These are phyloP conservation scores for Neofusicoccum sp. DNA, from an alignment of 2,329 filamentous ascomycete species.

Conservation along the genomic window DNA sequence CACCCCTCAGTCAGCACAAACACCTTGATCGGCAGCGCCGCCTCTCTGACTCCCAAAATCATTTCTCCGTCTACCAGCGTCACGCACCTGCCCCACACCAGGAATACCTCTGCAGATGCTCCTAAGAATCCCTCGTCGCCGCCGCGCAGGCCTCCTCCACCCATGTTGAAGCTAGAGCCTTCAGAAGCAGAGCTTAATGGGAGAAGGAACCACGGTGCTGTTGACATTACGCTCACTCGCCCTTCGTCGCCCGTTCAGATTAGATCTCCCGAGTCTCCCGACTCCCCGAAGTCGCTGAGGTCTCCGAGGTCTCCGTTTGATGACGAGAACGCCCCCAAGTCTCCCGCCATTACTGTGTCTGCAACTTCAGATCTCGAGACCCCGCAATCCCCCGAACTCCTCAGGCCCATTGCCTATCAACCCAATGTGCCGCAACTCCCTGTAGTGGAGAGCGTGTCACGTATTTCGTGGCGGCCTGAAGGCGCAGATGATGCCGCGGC, in stretches of 20 bases:
- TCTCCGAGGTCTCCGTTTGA: background rate
- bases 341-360: background rate
- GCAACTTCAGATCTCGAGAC: background rate
- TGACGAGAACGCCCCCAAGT: background rate
- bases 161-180: conserved; percentile 34
- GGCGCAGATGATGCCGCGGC: background rate
- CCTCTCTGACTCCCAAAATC: conserved; percentile 35
- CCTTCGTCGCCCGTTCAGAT: conserved; percentile 33
- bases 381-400: conserved; percentile 3
- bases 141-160: conserved; percentile 24
- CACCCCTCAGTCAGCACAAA: conserved; percentile 36
- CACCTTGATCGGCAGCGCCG: conserved; percentile 37
- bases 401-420: conserved; percentile 1
- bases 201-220: conserved; percentile 37
- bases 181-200: conserved; percentile 42
- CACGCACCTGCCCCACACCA: conserved; percentile 32
- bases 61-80: conserved; percentile 37
- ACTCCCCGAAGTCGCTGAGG: background rate
- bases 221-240: conserved; percentile 39
- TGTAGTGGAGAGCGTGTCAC: conserved; percentile 12
- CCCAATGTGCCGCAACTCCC: conserved; percentile 11
- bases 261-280: background rate
- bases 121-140: conserved; percentile 27
- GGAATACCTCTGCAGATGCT: conserved; percentile 25
- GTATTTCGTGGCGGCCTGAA: conserved; percentile 8